phyloP scores from a whole-genome alignment of 1,284 basidiomycete species.

The Trichosporon sp. region DNA sequence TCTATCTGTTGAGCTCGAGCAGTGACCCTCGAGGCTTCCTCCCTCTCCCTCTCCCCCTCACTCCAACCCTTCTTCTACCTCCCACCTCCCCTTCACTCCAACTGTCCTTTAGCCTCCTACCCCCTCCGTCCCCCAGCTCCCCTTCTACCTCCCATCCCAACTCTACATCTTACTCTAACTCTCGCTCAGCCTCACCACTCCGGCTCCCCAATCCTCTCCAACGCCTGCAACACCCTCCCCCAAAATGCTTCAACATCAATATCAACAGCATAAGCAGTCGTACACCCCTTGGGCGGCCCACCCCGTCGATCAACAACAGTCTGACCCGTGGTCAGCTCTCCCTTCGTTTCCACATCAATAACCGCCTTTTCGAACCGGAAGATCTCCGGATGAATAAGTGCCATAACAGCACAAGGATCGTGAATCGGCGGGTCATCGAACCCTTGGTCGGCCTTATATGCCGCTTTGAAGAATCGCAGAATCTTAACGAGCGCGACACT shows the following conservation, averaged over 20 bases:
- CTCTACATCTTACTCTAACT: neutral
- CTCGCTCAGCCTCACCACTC: neutral
- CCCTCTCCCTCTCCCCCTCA: no score
- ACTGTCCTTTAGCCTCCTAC: no score
- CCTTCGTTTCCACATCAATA: slow-evolving; percentile 15
- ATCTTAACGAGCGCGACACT: slow-evolving; percentile 13
- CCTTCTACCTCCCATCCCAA: no score
- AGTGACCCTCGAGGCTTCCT: no score
- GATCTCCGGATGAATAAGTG: slow-evolving; percentile 14
- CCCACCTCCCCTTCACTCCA: no score
- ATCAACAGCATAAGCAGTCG: slow-evolving; percentile 12
- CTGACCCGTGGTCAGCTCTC: slow-evolving; percentile 15
- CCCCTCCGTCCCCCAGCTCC: no score
- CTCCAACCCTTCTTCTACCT: no score
- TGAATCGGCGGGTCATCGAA: slow-evolving; percentile 19
- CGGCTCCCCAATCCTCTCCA: slow-evolving; percentile 12
- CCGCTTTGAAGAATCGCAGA: slow-evolving; percentile 11
- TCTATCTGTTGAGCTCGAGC: no score
- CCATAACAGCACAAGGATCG: slow-evolving; percentile 18
- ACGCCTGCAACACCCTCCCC: slow-evolving; percentile 14
- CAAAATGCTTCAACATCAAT: slow-evolving; percentile 17
- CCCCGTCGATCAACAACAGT: slow-evolving; percentile 13
- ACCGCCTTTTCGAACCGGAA: neutral
- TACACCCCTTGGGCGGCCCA: slow-evolving; percentile 2
- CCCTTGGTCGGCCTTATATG: slow-evolving; percentile 10